Evolutionary conservation across 1,284 basidiomycete species (phyloP).

Genomic region (Chalciporus sp.): DNA sequence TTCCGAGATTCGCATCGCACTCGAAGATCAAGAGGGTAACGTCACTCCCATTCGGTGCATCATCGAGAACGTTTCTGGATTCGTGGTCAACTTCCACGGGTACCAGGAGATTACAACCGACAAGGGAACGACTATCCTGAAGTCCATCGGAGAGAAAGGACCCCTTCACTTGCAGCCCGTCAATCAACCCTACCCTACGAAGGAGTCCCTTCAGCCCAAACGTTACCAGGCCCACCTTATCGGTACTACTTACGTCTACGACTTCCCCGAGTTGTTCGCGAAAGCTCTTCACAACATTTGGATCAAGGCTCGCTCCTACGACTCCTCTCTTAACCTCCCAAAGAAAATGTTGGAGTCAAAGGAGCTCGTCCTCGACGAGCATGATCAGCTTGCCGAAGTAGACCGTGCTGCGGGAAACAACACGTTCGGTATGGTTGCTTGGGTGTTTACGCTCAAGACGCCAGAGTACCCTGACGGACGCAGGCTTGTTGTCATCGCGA

Average conservation of each 20-base stretch:
- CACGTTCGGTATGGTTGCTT: constrained; percentile 96
- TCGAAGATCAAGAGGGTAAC: constrained; percentile 93
- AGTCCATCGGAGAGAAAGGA: constrained; percentile 94
- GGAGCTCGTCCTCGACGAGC: constrained; percentile 94
- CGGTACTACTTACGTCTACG: constrained; percentile 98
- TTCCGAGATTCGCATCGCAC: constrained; percentile 94
- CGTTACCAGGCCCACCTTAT: constrained; percentile 99
- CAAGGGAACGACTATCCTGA: constrained; percentile 91
- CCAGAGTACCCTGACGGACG: constrained; percentile 94
- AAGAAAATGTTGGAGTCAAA: constrained; percentile 80
- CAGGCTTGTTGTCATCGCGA: constrained; percentile 88
- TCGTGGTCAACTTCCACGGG: constrained; percentile 98
- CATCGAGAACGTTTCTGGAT: constrained; percentile 98
- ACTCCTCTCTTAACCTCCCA: constrained; percentile 73
- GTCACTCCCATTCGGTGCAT: constrained; percentile 95
- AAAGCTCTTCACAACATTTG: constrained; percentile 96
- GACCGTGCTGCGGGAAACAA: constrained; percentile 93
- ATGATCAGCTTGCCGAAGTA: constrained; percentile 88
- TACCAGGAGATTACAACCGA: constrained; percentile 98
- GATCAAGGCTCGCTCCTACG: constrained; percentile 69
- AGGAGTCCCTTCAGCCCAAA: constrained; percentile 98
- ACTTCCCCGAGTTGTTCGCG: constrained; percentile 98
- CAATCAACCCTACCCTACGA: constrained; percentile 91
- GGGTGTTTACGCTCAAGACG: constrained; percentile 93
- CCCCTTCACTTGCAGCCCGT: constrained; percentile 93